A percentile compares a stretch with the other conserved stretches of the same genome.
Evolutionary conservation across 768 basidiomycete species (phyloP).

Genomic region (Mrakia hoshinonis): DNA sequence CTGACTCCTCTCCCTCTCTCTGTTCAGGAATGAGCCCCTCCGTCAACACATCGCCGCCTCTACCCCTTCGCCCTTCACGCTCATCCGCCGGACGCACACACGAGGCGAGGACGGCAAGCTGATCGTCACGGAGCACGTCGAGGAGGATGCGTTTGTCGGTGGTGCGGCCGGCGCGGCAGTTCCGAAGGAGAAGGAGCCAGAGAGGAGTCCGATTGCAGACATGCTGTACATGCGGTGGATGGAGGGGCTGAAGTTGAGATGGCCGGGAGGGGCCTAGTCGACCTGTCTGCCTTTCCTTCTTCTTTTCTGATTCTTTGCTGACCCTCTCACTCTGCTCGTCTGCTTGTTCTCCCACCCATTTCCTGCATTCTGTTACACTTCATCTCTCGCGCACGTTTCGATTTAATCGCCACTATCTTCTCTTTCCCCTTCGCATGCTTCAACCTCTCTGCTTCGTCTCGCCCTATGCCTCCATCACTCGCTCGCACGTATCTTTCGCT

Average conservation of each 20-base stretch:
- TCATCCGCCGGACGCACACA: constrained; percentile 11
- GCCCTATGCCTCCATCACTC: too few relatives aligned
- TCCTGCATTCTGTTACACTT: too few relatives aligned
- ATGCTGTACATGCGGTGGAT: constrained; percentile 29
- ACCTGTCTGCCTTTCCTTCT: background rate
- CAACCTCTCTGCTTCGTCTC: too few relatives aligned
- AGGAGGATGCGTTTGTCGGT: background rate
- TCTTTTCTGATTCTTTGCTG: background rate
- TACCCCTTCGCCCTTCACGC: constrained; percentile 1
- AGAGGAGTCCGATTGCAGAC: constrained; percentile 23
- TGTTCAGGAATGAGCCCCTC: constrained; percentile 13
- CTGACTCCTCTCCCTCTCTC: background rate
- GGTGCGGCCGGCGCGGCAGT: background rate
- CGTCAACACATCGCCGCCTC: constrained; percentile 22
- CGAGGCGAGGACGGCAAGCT: constrained; percentile 1
- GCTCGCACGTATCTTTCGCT: too few relatives aligned
- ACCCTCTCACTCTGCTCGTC: background rate
- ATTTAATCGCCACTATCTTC: too few relatives aligned
- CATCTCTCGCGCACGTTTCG: too few relatives aligned
- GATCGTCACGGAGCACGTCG: constrained; percentile 11
- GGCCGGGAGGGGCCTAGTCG: constrained; percentile 19
- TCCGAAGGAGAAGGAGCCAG: background rate
- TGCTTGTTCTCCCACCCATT: background rate
- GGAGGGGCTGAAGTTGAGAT: constrained; percentile 25
- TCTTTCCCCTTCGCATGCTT: too few relatives aligned